Evolutionary conservation across 805 yeast species (phyloP).

Genomic region (Saccharomycopsis babjevae): DNA sequence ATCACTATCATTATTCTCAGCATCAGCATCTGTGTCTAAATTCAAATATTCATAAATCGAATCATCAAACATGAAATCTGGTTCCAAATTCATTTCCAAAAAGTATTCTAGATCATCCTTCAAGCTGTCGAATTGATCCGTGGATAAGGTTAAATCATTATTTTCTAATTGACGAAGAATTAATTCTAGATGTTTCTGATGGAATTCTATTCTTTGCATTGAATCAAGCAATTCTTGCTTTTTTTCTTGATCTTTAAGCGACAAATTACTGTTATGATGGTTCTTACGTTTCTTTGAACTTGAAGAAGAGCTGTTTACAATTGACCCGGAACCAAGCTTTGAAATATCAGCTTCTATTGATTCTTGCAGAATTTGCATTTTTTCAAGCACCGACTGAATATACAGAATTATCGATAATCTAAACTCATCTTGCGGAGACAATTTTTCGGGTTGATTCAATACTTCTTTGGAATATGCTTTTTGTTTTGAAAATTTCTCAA

Average conservation of each 20-base stretch:
- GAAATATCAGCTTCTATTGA: constrained; percentile 16
- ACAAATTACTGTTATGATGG: constrained; percentile 2
- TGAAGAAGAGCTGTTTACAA: not conserved
- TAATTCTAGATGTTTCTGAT: constrained; percentile 66
- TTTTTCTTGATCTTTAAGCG: constrained; percentile 50
- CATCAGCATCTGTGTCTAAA: constrained; percentile 36
- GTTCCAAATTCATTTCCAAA: constrained; percentile 88
- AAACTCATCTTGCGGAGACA: constrained; percentile 16
- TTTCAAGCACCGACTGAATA: constrained; percentile 35
- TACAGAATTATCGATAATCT: constrained; percentile 37
- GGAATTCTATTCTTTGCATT: constrained; percentile 69
- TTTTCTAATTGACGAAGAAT: constrained; percentile 69
- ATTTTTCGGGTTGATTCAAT: constrained; percentile 34
- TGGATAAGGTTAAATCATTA: constrained; percentile 51
- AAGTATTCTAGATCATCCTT: constrained; percentile 88
- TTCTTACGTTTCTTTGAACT: constrained; percentile 8
- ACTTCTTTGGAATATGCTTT: constrained; percentile 94
- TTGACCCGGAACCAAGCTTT: constrained; percentile 6
- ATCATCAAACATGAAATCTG: constrained; percentile 88
- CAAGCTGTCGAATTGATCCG: constrained; percentile 63
- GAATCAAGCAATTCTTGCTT: constrained; percentile 53
- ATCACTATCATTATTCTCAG: not conserved
- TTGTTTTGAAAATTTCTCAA: constrained; percentile 86
- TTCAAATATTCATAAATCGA: constrained; percentile 83
- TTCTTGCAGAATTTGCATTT: constrained; percentile 16